Evolutionary conservation across 148 eudicot genomes (phyloP).

Genomic region (Heliamphora exappendiculata): DNA sequence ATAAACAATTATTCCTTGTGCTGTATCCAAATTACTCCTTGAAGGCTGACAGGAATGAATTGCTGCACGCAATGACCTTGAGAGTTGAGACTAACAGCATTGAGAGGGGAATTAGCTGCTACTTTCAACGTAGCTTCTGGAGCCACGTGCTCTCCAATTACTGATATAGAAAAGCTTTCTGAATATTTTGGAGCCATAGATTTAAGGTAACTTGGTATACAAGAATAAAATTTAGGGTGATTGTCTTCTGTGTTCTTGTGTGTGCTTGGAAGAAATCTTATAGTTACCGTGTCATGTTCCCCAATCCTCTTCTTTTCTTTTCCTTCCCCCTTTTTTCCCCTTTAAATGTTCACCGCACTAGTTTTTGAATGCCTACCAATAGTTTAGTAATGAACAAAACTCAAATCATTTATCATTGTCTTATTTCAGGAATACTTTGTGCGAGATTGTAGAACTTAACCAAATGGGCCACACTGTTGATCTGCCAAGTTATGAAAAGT

Average conservation of each 20-base stretch:
- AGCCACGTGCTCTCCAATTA: constrained; percentile 33
- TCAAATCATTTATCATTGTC: neutral
- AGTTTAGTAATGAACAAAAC: neutral
- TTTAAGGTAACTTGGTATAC: constrained; percentile 44
- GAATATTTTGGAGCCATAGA: constrained; percentile 56
- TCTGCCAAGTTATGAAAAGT: constrained; percentile 21
- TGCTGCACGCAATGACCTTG: constrained; percentile 82
- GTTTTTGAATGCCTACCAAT: neutral
- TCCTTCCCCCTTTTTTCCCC: neutral
- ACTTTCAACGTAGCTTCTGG: constrained; percentile 64
- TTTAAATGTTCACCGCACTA: neutral
- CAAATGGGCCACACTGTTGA: constrained; percentile 20
- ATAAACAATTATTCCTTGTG: neutral
- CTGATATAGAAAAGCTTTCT: constrained; percentile 49
- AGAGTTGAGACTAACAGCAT: constrained; percentile 68
- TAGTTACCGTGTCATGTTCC: neutral
- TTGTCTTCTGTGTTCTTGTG: too few relatives aligned
- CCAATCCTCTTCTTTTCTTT: neutral
- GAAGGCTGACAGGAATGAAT: constrained; percentile 63
- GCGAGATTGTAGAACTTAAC: constrained; percentile 41
- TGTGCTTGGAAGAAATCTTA: neutral
- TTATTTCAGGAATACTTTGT: constrained; percentile 46
- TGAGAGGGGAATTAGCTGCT: constrained; percentile 58
- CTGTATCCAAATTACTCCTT: constrained; percentile 20
- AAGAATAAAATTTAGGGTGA: neutral